Percentiles rank a stretch among this genome's conserved stretches.
Evolutionary conservation across 208 protist genomes (phyloP).

Genomic region (Herpetomonas samuelpessoai): DNA sequence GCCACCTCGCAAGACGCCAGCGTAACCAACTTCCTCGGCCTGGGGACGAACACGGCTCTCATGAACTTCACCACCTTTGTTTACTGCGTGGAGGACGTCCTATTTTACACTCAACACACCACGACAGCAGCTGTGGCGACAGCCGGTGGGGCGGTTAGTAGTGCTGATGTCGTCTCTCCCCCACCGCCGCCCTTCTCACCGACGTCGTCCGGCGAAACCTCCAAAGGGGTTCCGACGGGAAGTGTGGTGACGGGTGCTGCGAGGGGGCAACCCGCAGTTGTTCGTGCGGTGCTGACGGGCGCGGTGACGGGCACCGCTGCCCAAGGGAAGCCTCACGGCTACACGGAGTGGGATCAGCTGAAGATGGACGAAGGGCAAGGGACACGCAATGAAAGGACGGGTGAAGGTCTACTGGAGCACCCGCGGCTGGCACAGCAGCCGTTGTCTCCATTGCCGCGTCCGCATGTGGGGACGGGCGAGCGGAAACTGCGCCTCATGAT

Average conservation of each 20-base stretch:
- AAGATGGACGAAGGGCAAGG: conserved; percentile 5
- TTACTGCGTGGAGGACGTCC: conserved; percentile 52
- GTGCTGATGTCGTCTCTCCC: no score
- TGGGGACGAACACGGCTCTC: conserved; percentile 31
- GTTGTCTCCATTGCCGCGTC: not conserved
- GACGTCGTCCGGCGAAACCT: not conserved
- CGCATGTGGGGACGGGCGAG: conserved; percentile 7
- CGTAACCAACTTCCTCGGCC: conserved; percentile 18
- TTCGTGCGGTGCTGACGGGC: conserved; percentile 6
- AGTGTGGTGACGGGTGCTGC: no score
- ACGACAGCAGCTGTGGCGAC: not conserved
- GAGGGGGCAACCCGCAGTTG: no score
- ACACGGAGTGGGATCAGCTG: conserved; percentile 59
- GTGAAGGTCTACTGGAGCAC: not conserved
- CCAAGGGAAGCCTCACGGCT: conserved; percentile 21
- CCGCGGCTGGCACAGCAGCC: not conserved
- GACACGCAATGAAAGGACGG: not conserved
- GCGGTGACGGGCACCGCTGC: conserved; percentile 2
- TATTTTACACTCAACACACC: conserved; percentile 54
- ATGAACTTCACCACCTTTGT: conserved; percentile 58
- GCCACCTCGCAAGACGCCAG: conserved; percentile 2
- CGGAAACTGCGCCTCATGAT: conserved; percentile 24
- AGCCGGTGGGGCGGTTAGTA: not conserved
- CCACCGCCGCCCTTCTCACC: not conserved
- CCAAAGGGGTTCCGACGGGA: no score